Conservation (phyloP, 1,139 yeast species). For the Pichia inconspicua region DNA sequence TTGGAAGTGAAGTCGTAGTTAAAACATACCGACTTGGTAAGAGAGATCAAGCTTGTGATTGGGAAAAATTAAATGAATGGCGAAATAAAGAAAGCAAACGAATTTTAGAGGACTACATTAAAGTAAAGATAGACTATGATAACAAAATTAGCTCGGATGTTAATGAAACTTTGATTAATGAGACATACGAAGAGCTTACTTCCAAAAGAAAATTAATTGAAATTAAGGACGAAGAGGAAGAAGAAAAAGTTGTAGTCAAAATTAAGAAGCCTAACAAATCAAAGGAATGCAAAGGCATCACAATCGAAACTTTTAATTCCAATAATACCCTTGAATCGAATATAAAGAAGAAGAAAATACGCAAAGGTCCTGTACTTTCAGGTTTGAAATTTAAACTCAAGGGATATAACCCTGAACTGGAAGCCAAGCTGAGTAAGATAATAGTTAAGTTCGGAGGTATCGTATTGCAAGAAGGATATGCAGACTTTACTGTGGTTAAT, state of each 20-base stretch:
- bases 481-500: constrained; percentile 17
- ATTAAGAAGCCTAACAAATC: constrained; percentile 25
- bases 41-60: constrained; percentile 43
- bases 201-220: constrained; percentile 2
- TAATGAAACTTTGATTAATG: background rate
- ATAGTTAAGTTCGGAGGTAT: constrained; percentile 22
- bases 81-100: constrained; percentile 13
- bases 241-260: constrained; percentile 22
- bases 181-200: background rate
- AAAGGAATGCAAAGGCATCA: constrained; percentile 41
- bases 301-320: constrained; percentile 31
- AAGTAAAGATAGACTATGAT: background rate
- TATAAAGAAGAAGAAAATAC: background rate
- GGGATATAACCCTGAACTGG: constrained; percentile 28
- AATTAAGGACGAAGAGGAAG: constrained; percentile 15
- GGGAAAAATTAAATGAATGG: constrained; percentile 35
- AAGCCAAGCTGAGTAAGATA: constrained; percentile 34
- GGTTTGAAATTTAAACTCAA: constrained; percentile 14
- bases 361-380: constrained; percentile 13
- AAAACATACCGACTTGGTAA: constrained; percentile 25
- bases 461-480: background rate
- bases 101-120: constrained; percentile 9
- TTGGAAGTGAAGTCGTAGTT: constrained; percentile 16
- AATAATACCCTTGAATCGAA: background rate
- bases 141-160: background rate